Evolutionary conservation across 257 asterid genomes (phyloP).

Genomic region (Primulina tabacum): DNA sequence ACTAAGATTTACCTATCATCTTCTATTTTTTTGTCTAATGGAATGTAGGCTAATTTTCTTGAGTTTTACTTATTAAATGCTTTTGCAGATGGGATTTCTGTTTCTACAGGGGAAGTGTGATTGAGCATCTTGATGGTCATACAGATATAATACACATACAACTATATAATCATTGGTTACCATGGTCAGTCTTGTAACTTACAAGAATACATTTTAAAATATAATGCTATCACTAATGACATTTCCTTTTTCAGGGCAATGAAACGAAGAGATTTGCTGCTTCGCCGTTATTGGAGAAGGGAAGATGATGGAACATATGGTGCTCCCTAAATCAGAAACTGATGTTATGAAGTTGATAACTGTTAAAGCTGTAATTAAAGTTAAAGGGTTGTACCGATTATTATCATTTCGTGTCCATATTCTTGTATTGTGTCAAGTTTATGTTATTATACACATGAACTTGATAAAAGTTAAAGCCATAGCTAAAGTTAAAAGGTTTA

Average conservation of each 20-base stretch:
- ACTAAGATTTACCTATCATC: too few species aligned
- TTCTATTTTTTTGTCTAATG: not conserved
- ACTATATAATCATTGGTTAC: slow-evolving; percentile 77
- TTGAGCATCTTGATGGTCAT: slow-evolving; percentile 91
- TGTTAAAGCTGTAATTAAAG: not conserved
- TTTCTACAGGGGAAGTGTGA: slow-evolving; percentile 63
- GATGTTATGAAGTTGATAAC: not conserved
- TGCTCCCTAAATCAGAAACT: slow-evolving; percentile 23
- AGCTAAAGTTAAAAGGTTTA: not conserved
- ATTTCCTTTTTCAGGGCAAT: slow-evolving; percentile 54
- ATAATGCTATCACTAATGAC: slow-evolving; percentile 22
- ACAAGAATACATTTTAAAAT: slow-evolving; percentile 11
- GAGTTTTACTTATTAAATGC: slow-evolving; percentile 10
- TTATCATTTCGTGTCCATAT: not conserved
- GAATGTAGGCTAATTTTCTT: not conserved
- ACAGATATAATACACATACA: slow-evolving; percentile 80
- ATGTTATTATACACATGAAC: not conserved
- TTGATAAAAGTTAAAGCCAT: not conserved
- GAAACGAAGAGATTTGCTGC: slow-evolving; percentile 77
- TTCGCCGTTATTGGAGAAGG: slow-evolving; percentile 94
- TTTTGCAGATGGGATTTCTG: slow-evolving; percentile 89
- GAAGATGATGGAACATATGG: slow-evolving; percentile 97
- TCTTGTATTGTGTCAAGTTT: not conserved
- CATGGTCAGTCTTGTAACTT: slow-evolving; percentile 55
- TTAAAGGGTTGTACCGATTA: not conserved